Conservation (phyloP, 495 filamentous ascomycete genomes). For the Xylaria nigripes region DNA sequence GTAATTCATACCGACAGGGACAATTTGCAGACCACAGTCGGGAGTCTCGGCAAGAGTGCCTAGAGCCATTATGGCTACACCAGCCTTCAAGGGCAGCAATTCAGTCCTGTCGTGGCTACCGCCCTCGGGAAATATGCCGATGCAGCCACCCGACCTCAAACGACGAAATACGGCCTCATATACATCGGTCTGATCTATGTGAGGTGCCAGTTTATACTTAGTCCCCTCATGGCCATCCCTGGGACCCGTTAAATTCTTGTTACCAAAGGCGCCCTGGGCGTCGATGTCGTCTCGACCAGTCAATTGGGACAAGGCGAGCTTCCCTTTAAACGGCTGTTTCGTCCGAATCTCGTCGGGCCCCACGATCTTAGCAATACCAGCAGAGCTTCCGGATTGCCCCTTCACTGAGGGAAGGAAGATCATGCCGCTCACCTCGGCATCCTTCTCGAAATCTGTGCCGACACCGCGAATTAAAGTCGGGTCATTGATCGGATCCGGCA, state of each 20-base stretch:
- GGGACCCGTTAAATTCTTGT: conserved; percentile 44
- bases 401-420: conserved; percentile 79
- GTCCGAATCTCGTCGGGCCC: conserved; percentile 74
- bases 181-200: conserved; percentile 88
- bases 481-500: conserved; percentile 79
- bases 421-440: conserved; percentile 70
- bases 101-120: conserved; percentile 95
- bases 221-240: conserved; percentile 63
- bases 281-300: conserved; percentile 67
- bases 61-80: conserved; percentile 95
- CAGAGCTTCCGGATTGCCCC: conserved; percentile 61
- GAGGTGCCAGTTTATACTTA: conserved; percentile 79
- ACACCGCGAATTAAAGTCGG: conserved; percentile 77
- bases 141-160: conserved; percentile 73
- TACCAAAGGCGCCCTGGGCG: conserved; percentile 42
- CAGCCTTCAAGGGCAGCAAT: conserved; percentile 90
- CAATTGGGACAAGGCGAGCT: conserved; percentile 62
- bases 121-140: conserved; percentile 96
- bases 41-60: conserved; percentile 84
- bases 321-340: conserved; percentile 76
- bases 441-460: conserved; percentile 73
- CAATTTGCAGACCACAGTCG: conserved; percentile 87
- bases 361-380: conserved; percentile 70
- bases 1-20: conserved; percentile 99
- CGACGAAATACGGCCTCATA: conserved; percentile 87